Conservation (phyloP, 495 filamentous ascomycete species). For the Penicillium samsonianum region DNA sequence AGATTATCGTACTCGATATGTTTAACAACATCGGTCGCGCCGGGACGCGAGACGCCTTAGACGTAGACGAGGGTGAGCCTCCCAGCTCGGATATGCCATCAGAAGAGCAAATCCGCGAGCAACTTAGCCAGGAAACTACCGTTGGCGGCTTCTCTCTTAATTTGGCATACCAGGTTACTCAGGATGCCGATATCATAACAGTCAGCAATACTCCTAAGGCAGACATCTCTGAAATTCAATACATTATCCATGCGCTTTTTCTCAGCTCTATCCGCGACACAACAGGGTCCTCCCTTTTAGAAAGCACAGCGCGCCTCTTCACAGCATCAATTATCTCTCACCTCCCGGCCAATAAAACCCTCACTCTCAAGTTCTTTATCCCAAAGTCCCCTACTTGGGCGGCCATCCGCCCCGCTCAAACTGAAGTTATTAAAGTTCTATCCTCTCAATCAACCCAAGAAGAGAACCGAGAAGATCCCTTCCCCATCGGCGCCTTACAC, state of each 20-base stretch:
- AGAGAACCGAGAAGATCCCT: not conserved
- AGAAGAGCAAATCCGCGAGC: slow-evolving; percentile 19
- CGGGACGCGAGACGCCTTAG: slow-evolving; percentile 9
- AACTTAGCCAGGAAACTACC: slow-evolving; percentile 12
- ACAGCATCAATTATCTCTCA: too few species aligned
- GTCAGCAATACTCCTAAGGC: too few species aligned
- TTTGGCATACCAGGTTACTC: too few species aligned
- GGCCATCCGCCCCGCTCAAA: slow-evolving; percentile 19
- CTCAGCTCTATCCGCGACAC: too few species aligned
- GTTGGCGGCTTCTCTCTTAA: too few species aligned
- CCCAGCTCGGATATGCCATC: slow-evolving; percentile 1
- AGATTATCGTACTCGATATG: slow-evolving; percentile 8
- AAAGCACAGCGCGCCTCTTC: too few species aligned
- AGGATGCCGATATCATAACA: too few species aligned
- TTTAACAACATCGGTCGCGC: not conserved
- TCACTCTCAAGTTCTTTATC: too few species aligned
- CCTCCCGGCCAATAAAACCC: too few species aligned
- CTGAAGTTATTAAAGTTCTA: slow-evolving; percentile 7
- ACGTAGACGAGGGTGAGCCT: slow-evolving; percentile 16
- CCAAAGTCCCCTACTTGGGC: slow-evolving; percentile 21
- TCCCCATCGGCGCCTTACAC: slow-evolving; percentile 18
- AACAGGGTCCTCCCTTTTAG: too few species aligned
- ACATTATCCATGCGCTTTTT: too few species aligned
- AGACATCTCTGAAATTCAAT: too few species aligned
- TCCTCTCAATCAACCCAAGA: not conserved